phyloP scores from a whole-genome alignment of 345 rosid species.

The Eucalyptus dawsonii region DNA sequence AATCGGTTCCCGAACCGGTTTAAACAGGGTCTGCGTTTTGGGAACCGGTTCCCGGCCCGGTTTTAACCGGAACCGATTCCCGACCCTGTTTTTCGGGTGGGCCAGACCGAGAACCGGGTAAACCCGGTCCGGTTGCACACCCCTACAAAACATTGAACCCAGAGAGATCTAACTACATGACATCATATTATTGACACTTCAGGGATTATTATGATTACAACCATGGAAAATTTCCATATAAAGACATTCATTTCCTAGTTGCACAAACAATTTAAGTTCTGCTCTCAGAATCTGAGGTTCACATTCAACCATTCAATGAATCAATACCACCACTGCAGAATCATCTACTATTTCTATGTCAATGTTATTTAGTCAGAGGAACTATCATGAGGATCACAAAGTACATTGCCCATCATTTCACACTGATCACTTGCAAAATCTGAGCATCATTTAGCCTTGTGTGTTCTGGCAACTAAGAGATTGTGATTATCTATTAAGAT shows the following conservation, averaged over 20 bases:
- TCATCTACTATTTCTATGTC: not conserved
- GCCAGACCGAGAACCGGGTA: too few relatives aligned
- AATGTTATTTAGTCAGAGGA: not conserved
- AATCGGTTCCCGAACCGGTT: too few relatives aligned
- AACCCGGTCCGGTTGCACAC: too few relatives aligned
- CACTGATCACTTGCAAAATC: not conserved
- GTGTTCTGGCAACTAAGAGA: not conserved
- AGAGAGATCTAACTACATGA: not conserved
- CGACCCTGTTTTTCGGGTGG: too few relatives aligned
- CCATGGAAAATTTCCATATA: not conserved
- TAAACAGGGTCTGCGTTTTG: too few relatives aligned
- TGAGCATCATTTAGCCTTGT: not conserved
- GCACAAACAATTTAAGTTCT: not conserved
- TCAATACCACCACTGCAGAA: not conserved
- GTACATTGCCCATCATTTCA: not conserved
- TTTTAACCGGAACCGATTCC: too few relatives aligned
- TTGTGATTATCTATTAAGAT: not conserved
- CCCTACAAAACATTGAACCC: not conserved
- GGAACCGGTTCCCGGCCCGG: too few relatives aligned
- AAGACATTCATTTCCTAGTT: not conserved
- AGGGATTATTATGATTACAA: not conserved
- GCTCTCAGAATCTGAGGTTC: not conserved
- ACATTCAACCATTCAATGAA: not conserved
- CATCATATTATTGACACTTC: not conserved
- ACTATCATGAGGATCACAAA: not conserved